Base-by-base conservation (phyloP, 441 rosid species). In the Gossypium lobatum region DNA sequence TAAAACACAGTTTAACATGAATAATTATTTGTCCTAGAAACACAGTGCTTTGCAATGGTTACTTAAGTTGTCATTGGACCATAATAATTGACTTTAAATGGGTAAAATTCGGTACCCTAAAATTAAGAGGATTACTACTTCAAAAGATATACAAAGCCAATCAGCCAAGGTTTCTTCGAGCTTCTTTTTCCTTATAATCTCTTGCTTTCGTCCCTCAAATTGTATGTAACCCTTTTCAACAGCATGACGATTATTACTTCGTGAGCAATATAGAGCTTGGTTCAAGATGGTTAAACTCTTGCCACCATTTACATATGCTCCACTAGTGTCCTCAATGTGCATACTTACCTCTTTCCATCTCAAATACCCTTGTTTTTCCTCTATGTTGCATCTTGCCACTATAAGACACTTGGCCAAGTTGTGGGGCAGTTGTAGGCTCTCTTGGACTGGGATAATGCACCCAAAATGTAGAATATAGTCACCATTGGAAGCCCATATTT, bases 391-490 rank as follows among this genome's bases (percentile, higher is more conserved):
- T 69, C 65, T 77, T n/a, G 80, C 65, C 21, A 23, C 18, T 74
- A 78, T 77, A 3, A 25, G 68, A 57, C 78, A 78, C 57, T 72
- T 75, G 16, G 80, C 80, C 20, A 76, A 21, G 48, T 79, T 73
- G 39, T 48, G 65, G 23, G 80, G 72, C 66, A 69, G 42, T 34
- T 34, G 39, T 60, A 70, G 0, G 16, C 65, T 59, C 7, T 69
- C 77, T 20, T 78, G 77, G 13, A 79, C 77, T 2, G 85, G 79
- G 58, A 79, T 4, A 17, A 82, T 62, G 75, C 81, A 69, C 16
- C 84, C 83, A 8, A 78, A 80, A 1, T 77, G 75, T 6, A 71
- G 48, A 4, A 9, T 63, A 42, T 79, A 76, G 0, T 76, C 73
- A 0, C 77, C 73, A 16, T 73, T 16, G 17, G n/a, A 53, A 7